Evolutionary conservation across 2,329 filamentous ascomycete species (phyloP), one percentile per base, ranked within the genome.

Genomic region (Monilinia fructicola): DNA sequence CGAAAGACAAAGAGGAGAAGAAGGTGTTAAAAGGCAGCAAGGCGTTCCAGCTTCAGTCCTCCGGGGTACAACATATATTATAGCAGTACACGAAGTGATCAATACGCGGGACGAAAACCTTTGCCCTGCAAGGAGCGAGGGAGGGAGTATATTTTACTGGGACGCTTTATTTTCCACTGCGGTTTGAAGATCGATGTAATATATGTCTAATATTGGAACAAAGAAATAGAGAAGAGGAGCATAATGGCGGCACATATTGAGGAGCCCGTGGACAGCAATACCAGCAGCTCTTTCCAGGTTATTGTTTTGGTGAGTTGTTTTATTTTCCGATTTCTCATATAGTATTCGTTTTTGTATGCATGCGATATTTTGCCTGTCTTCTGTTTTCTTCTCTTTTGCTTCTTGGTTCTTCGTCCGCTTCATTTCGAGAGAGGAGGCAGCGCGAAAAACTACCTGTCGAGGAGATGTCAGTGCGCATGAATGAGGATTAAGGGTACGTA

Each of bases 241-340:
- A 6, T 35, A 40, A 63, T 67, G 65, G 67, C 28, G 35, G 12
- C 26, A 23, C 31, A 44, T 5, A 16, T 28, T 44, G 66, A 42
- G 11, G 83, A 86, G 76, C 85, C 86, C 16, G 18, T n/a, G 42
- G 18, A 4, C 16, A 7, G 2, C 16, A 7, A 3, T 16, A n/a
- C 55, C n/a, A 42, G 16, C 18, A 23, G 28, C 9, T 48, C 56
- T 52, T 79, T 92, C 78, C 89, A 92, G 78, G 87, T 92, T 56
- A 91, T 92, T 79, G 82, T 92, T 67, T 78, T 92, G 81, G 90
- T 92, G 81, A 81, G 88, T 84, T 23, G 26, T 42, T 54, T 35
- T 16, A 16, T 54, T 63, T n/a, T 55, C n/a, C 12, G 2, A 14
- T 12, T 16, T 53, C 40, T 50, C 12, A 31, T 31, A 54, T 46